Conservation (phyloP, 345 rosid species). For the Erucastrum elatum region DNA sequence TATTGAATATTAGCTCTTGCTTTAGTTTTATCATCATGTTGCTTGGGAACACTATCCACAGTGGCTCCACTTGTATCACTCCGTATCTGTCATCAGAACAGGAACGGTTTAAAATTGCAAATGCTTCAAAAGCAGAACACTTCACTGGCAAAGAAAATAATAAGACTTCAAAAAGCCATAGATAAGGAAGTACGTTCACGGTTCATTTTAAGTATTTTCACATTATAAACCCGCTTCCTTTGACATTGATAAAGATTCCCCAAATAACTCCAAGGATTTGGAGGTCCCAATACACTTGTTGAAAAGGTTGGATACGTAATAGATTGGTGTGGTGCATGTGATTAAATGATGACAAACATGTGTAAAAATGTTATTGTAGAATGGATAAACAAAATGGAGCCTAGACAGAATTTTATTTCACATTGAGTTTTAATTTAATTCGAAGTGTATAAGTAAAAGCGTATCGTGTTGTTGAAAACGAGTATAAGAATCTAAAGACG, state of each 20-base stretch:
- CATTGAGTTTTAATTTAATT: neutral
- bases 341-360: constrained; percentile 23
- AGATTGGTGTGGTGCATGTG: constrained; percentile 38
- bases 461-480: neutral
- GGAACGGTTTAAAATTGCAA: neutral
- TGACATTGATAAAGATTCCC: constrained; percentile 32
- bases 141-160: neutral
- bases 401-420: constrained; percentile 27
- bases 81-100: constrained; percentile 55
- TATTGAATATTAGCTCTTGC: constrained; percentile 88
- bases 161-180: neutral
- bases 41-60: constrained; percentile 93
- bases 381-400: constrained; percentile 4
- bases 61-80: constrained; percentile 81
- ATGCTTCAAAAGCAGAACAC: no score
- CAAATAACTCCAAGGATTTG: constrained; percentile 5
- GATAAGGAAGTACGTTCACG: no score
- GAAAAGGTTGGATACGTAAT: constrained; percentile 31
- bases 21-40: constrained; percentile 80
- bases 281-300: constrained; percentile 33
- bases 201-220: constrained; percentile 7
- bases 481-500: neutral
- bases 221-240: constrained; percentile 32
- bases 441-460: constrained; percentile 4
- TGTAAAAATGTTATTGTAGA: neutral